Evolutionary conservation across 208 protist species (phyloP).

Genomic region (Wallacemonas sp.): DNA sequence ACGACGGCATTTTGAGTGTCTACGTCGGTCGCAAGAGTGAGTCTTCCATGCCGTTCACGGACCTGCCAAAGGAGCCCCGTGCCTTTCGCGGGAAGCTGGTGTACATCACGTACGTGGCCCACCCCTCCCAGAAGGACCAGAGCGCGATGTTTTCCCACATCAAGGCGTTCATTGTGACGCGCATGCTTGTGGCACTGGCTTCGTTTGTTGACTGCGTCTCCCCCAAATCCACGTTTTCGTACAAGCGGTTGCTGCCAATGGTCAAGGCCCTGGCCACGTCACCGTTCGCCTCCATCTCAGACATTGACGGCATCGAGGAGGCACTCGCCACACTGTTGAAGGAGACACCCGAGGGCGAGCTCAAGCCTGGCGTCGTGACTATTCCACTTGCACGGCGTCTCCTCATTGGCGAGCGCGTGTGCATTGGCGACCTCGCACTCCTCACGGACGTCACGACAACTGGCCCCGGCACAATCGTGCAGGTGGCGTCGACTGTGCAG

Average conservation of each 20-base stretch:
- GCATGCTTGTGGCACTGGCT: constrained; percentile 85
- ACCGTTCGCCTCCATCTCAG: constrained; percentile 36
- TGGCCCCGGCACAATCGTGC: constrained; percentile 30
- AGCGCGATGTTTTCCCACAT: constrained; percentile 68
- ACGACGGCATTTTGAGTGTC: constrained; percentile 79
- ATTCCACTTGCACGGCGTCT: constrained; percentile 34
- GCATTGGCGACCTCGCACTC: constrained; percentile 43
- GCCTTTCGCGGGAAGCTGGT: constrained; percentile 81
- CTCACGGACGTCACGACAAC: constrained; percentile 26
- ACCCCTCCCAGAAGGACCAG: constrained; percentile 9
- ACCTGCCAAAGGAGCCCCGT: constrained; percentile 69
- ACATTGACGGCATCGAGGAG: constrained; percentile 48
- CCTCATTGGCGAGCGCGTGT: constrained; percentile 19
- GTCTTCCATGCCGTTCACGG: constrained; percentile 70
- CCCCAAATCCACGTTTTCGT: constrained; percentile 29
- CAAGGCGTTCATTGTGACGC: constrained; percentile 75
- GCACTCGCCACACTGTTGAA: constrained; percentile 39
- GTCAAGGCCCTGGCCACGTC: constrained; percentile 47
- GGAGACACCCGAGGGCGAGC: constrained; percentile 25
- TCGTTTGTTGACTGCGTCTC: constrained; percentile 60
- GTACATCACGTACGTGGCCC: constrained; percentile 70
- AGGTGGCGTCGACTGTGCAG: constrained; percentile 23
- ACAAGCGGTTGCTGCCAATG: constrained; percentile 39
- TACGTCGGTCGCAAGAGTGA: constrained; percentile 89
- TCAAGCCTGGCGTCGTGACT: constrained; percentile 27